These are phyloP conservation scores for Euclidium syriacum DNA, from an alignment of 345 rosid genomes.

Conservation along the genomic window DNA sequence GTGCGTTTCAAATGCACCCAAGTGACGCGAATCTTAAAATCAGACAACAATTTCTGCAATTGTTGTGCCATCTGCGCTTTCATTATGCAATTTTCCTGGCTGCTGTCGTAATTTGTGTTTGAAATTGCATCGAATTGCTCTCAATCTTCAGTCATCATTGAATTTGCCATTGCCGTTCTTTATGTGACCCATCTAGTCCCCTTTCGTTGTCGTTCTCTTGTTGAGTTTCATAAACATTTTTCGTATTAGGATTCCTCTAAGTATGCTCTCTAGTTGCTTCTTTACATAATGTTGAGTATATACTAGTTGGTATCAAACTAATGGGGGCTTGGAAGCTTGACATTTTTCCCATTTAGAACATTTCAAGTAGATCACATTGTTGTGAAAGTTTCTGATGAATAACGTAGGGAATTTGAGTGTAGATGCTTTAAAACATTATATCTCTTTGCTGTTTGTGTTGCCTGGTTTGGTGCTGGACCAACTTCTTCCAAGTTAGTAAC, in stretches of 20 bases:
- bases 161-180: not conserved
- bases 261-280: not conserved
- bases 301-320: slow-evolving; percentile 5
- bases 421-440: not conserved
- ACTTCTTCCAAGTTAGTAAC: slow-evolving; percentile 12
- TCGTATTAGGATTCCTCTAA: not conserved
- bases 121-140: not conserved
- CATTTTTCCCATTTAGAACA: not conserved
- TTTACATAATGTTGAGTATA: not conserved
- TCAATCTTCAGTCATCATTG: not conserved
- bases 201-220: not conserved
- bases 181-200: not conserved
- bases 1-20: not conserved
- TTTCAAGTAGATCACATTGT: not conserved
- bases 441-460: not conserved
- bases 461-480: slow-evolving; percentile 5
- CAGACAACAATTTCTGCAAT: slow-evolving; percentile 5
- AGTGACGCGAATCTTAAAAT: slow-evolving; percentile 1
- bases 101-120: not conserved
- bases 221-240: not conserved
- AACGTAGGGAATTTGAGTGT: not conserved
- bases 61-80: not conserved
- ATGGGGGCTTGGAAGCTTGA: not conserved
- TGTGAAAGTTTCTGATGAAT: slow-evolving; percentile 6
- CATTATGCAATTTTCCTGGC: not conserved